Percentiles rank a stretch among this genome's conserved stretches.
phyloP scores from a whole-genome alignment of 75 land plant species.

The Isoetes taiwanensis region DNA sequence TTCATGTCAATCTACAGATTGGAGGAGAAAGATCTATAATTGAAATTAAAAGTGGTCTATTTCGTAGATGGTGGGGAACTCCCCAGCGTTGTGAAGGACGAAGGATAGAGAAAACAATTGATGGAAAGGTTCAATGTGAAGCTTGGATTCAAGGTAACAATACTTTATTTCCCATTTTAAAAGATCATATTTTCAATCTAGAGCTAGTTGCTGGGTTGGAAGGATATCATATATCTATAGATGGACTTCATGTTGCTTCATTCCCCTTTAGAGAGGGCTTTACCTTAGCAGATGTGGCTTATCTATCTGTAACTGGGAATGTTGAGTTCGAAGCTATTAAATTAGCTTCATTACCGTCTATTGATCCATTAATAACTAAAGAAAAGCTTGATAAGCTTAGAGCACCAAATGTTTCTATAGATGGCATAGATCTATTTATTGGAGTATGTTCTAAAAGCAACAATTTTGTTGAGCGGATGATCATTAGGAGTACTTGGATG shows the following conservation, averaged over 20 bases:
- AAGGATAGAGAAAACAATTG: no score
- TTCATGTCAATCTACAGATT: no score
- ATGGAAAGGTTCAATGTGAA: no score
- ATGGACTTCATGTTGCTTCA: conserved; percentile 53
- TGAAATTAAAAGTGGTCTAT: no score
- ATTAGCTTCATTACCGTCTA: conserved; percentile 46
- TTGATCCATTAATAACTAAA: conserved; percentile 40
- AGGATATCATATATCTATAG: conserved; percentile 62
- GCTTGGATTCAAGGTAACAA: no score
- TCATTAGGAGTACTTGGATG: conserved; percentile 69
- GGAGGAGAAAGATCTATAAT: no score
- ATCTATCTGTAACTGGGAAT: conserved; percentile 40
- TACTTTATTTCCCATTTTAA: conserved; percentile 53
- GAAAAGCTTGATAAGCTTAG: conserved; percentile 36
- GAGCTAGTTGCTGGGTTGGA: conserved; percentile 54
- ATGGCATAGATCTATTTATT: conserved; percentile 57
- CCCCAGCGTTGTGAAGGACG: no score
- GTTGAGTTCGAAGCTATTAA: conserved; percentile 42
- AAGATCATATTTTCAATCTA: conserved; percentile 43
- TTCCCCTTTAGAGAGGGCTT: conserved; percentile 60
- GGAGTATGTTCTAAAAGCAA: conserved; percentile 63
- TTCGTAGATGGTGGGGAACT: no score
- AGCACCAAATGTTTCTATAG: conserved; percentile 25
- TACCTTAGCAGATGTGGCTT: conserved; percentile 47
- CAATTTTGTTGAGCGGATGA: conserved; percentile 71